Evolutionary conservation across 2,329 filamentous ascomycete genomes (phyloP).

Genomic region (Claviceps sp.): DNA sequence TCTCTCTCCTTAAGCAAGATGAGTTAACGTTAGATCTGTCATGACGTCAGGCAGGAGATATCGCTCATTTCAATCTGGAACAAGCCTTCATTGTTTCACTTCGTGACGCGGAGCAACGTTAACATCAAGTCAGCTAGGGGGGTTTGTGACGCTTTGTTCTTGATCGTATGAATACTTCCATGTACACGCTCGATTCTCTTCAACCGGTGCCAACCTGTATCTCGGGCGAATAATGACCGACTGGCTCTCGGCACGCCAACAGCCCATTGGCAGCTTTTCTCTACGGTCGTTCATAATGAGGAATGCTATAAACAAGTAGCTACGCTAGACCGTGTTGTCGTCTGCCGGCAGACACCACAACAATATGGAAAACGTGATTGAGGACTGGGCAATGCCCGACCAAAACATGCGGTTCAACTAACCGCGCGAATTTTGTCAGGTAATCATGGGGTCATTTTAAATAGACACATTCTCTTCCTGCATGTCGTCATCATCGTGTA

Average conservation of each 20-base stretch:
- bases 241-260: background rate
- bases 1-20: background rate
- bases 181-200: background rate
- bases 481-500: slow-evolving; percentile 26
- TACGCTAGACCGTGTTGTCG: background rate
- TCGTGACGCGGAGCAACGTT: no score
- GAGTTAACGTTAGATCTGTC: background rate
- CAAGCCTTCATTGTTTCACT: no score
- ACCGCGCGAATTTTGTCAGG: slow-evolving; percentile 17
- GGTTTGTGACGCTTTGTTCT: no score
- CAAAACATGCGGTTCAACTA: background rate
- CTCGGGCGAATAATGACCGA: background rate
- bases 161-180: background rate
- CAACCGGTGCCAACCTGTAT: background rate
- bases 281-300: background rate
- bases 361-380: background rate
- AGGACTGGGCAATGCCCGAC: background rate
- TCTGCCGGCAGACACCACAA: background rate
- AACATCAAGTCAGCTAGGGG: no score
- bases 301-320: background rate
- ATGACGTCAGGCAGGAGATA: background rate
- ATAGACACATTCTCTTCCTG: slow-evolving; percentile 11
- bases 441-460: slow-evolving; percentile 35
- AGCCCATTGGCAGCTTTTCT: background rate
- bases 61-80: no score